Evolutionary conservation across 2,329 filamentous ascomycete species (phyloP).

Genomic region (Dothideomycetidae sp.): DNA sequence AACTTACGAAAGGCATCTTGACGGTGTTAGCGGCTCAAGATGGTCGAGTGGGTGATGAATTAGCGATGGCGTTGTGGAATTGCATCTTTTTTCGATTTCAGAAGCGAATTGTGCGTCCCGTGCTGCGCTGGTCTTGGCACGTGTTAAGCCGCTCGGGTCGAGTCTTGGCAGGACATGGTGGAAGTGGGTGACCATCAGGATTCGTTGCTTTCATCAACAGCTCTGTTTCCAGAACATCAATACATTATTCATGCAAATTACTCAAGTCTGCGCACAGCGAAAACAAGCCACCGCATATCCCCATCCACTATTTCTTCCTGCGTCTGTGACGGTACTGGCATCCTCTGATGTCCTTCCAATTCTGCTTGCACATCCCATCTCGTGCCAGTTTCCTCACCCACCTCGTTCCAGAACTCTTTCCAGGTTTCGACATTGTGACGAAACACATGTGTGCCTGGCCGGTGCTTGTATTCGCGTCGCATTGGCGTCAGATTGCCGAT

Average conservation of each 20-base stretch:
- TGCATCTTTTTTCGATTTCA: neutral
- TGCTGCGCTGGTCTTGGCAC: neutral
- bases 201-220: too few species aligned
- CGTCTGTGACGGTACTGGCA: too few species aligned
- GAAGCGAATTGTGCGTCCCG: neutral
- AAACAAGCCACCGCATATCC: neutral
- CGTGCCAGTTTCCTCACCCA: conserved; percentile 25
- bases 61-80: conserved; percentile 1
- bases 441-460: conserved; percentile 18
- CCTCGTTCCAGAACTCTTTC: conserved; percentile 25
- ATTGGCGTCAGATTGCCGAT: conserved; percentile 22
- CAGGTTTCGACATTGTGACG: conserved; percentile 27
- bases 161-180: neutral
- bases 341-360: too few species aligned
- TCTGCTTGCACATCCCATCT: conserved; percentile 23
- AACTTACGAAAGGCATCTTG: conserved; percentile 37
- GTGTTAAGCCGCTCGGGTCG: neutral
- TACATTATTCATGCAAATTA: too few species aligned
- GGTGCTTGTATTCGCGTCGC: conserved; percentile 14
- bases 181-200: neutral
- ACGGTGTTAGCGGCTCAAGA: conserved; percentile 13
- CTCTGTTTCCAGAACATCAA: too few species aligned
- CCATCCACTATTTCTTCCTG: too few species aligned
- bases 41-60: conserved; percentile 1
- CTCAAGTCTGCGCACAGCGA: neutral